phyloP scores from a whole-genome alignment of 2,329 filamentous ascomycete species.

The Nothophoma quercina region DNA sequence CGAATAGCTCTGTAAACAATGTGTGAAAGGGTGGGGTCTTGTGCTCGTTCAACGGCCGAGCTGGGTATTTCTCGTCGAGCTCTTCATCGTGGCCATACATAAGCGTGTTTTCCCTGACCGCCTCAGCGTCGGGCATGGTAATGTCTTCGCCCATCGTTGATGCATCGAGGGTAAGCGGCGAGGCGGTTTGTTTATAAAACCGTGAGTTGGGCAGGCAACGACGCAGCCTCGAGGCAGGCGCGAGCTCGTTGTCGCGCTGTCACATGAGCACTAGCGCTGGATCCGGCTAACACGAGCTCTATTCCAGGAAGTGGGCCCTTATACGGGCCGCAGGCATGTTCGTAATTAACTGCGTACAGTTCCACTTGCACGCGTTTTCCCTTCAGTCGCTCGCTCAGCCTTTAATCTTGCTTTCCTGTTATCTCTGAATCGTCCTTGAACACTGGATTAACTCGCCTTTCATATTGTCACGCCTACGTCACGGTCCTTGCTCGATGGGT shows the following conservation, averaged over 20 bases:
- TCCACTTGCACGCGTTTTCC: slow-evolving; percentile 11
- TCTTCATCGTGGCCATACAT: slow-evolving; percentile 58
- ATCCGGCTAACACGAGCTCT: slow-evolving; percentile 16
- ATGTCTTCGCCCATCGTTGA: slow-evolving; percentile 40
- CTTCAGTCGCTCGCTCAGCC: slow-evolving; percentile 12
- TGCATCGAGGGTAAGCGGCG: slow-evolving; percentile 18
- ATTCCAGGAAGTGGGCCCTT: slow-evolving; percentile 2
- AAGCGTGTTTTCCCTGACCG: slow-evolving; percentile 56
- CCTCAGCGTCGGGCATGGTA: slow-evolving; percentile 53
- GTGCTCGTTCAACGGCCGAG: slow-evolving; percentile 80
- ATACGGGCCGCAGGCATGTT: slow-evolving; percentile 4
- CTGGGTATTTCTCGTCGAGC: slow-evolving; percentile 69
- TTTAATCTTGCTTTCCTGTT: background rate
- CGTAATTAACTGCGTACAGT: slow-evolving; percentile 15
- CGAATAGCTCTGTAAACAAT: slow-evolving; percentile 79
- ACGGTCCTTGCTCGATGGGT: slow-evolving; percentile 42
- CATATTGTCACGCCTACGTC: background rate
- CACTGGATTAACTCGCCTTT: background rate
- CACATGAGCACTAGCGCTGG: slow-evolving; percentile 15
- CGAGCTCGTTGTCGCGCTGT: slow-evolving; percentile 23
- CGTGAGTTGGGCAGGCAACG: slow-evolving; percentile 17
- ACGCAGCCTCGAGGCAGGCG: slow-evolving; percentile 22
- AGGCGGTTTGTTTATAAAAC: slow-evolving; percentile 9
- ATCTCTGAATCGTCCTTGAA: background rate
- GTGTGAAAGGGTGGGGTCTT: slow-evolving; percentile 84